Evolutionary conservation across 2,329 filamentous ascomycete species (phyloP), one percentile per base, ranked within the genome.

Genomic region (Calonectria hongkongensis): DNA sequence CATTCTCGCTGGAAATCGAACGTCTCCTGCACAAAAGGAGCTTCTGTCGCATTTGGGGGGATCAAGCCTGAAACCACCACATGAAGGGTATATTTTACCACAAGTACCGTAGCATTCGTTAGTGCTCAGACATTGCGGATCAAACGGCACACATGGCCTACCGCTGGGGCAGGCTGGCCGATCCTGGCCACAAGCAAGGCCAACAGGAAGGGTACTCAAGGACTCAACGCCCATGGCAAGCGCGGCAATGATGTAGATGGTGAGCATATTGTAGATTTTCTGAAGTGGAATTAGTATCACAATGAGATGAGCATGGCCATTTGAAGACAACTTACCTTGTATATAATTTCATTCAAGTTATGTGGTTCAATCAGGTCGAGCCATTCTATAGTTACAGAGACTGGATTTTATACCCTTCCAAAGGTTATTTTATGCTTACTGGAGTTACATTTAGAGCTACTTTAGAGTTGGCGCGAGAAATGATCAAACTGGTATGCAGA

Each of bases 351-450:
- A 15, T 58, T 16, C 5, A 7, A 4, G 8, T 39, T 33, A 13
- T 25, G 18, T 7, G 18, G 7, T 45, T 45, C 6, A 18, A 7
- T 16, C 9, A 5, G 18, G n/a, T 12, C 18, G 3, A 25, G 25
- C 7, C 10, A 2, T 27, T 39, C n/a, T 39, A 12, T n/a, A 21
- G n/a, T 6, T 21, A 2, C 6, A 16, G n/a, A 15, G 54, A 25
- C 18, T 27, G n/a, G 2, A 10, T 58, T 25, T 25, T 39, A 16
- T 58, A 58, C 21, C 25, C 15, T 25, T 58, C 6, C 3, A 7
- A 21, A 25, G 51, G 30, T 39, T 48, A 48, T 56, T 56, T 54
- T 56, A 21, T 39, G 51, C 30, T 56, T 21, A 36, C 36, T 36
- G n/a, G 3, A 30, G 30, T 56, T 56, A 15, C n/a, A 12, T 58